Base-by-base conservation (phyloP, 2,329 filamentous ascomycete species). In the Dactylellina drechsleri region DNA sequence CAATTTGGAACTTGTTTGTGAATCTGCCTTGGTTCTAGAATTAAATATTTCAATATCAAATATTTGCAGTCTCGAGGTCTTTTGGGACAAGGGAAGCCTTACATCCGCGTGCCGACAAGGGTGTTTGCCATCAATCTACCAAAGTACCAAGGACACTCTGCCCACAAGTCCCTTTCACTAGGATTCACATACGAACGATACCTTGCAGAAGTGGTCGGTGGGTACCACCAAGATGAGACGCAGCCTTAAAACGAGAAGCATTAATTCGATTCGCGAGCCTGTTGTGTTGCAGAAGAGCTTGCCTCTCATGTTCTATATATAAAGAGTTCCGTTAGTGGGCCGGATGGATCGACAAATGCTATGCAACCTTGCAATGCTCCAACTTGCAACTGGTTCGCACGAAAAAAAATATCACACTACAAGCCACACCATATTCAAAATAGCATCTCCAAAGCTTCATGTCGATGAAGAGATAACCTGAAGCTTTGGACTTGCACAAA, bases 371-470 rank as follows among this genome's bases (percentile, higher is more conserved):
- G 20, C 59, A 64, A 71, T 59, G 26, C 26, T 43, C 47, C 53
- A 70, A 70, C 60, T 61, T 66, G 66, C 68, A 56, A 28, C 26
- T 4, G 26, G 3, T 28, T 28, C 7, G 26, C n/a, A n/a, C n/a
- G n/a, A n/a, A n/a, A n/a, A n/a, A n/a, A n/a, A n/a, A n/a, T n/a
- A n/a, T n/a, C n/a, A n/a, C n/a, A n/a, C n/a, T 28, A 28, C 26
- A 28, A 66, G 68, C 68, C 61, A 66, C 68, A 49, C 56, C 60
- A 23, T n/a, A n/a, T 52, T 62, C 47, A 66, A 73, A 73, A 73
- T 66, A 73, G 68, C 36, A 66, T 73, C 52, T 15, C 43, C 3
- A 28, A 28, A 28, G 26, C 28, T 31, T 64, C 50, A 66, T 54
- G 52, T 54, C 18, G 50, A 70, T 50, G 26, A 54, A 40, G n/a